Evolutionary conservation across 371 early-diverging fungal genomes (phyloP).

Genomic region (Lichtheimia hyalospora): DNA sequence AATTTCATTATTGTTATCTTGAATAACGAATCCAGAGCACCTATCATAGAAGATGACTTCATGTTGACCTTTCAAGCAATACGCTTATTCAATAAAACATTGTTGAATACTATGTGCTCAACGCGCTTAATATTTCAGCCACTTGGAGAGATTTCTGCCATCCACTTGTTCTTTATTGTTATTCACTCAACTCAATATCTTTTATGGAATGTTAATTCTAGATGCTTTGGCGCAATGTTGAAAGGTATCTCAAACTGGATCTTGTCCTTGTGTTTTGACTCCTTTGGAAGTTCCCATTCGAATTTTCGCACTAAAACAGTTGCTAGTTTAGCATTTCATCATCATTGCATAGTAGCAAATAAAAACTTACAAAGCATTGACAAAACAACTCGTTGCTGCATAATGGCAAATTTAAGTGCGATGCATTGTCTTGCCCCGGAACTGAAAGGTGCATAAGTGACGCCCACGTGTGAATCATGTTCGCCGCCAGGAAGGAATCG

Average conservation of each 20-base stretch:
- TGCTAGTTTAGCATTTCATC: slow-evolving; percentile 4
- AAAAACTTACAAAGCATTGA: slow-evolving; percentile 14
- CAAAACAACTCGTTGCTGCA: slow-evolving; percentile 8
- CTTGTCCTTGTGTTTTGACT: slow-evolving; percentile 8
- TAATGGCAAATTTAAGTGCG: slow-evolving; percentile 8
- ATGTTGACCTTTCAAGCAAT: too few species aligned
- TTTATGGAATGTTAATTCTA: slow-evolving; percentile 5
- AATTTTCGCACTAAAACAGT: slow-evolving; percentile 18
- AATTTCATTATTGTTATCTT: too few species aligned
- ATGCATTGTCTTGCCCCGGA: slow-evolving; percentile 1
- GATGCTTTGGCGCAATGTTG: neutral
- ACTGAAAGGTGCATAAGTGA: slow-evolving; percentile 47
- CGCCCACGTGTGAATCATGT: slow-evolving; percentile 8
- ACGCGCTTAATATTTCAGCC: too few species aligned
- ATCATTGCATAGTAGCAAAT: neutral
- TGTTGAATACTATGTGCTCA: too few species aligned
- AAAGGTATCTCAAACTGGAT: neutral
- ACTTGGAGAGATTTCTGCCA: too few species aligned
- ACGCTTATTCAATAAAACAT: too few species aligned
- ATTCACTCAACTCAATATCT: neutral
- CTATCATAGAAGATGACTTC: too few species aligned
- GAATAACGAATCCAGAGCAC: too few species aligned
- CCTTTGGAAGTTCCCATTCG: slow-evolving; percentile 12
- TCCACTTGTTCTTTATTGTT: too few species aligned
- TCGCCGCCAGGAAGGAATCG: slow-evolving; percentile 23